Conservation (phyloP, 148 eudicot genomes). For the Rhododendron molle region DNA sequence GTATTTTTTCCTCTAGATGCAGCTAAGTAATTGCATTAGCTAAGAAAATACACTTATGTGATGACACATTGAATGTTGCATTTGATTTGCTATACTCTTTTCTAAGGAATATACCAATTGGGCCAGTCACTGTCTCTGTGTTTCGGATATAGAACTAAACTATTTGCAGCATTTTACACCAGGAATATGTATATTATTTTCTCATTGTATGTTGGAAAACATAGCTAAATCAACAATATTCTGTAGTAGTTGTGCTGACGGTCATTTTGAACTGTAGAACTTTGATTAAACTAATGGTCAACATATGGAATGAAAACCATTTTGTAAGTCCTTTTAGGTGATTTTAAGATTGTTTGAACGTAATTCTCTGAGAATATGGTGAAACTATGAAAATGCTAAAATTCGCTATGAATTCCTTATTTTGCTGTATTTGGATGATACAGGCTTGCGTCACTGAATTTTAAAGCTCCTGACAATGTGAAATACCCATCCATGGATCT, state of each 20-base stretch:
- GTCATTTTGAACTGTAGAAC: neutral
- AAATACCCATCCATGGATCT: constrained; percentile 96
- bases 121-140: too few species aligned
- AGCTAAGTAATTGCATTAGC: neutral
- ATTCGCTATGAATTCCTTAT: neutral
- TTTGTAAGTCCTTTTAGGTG: neutral
- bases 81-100: neutral
- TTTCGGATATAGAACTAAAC: neutral
- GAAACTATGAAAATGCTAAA: neutral
- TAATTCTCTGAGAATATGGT: neutral
- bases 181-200: neutral
- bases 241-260: neutral
- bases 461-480: constrained; percentile 86
- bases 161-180: neutral
- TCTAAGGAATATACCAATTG: neutral
- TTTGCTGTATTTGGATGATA: constrained; percentile 13
- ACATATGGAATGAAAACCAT: neutral
- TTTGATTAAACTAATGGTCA: neutral
- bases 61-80: neutral
- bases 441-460: constrained; percentile 91
- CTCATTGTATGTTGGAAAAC: neutral
- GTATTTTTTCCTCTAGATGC: neutral
- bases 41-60: neutral
- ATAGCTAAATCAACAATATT: neutral
- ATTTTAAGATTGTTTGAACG: neutral